Evolutionary conservation across 140 eudicot genomes (phyloP), one percentile per base, ranked within the genome.

Genomic region (Cichorium intybus): DNA sequence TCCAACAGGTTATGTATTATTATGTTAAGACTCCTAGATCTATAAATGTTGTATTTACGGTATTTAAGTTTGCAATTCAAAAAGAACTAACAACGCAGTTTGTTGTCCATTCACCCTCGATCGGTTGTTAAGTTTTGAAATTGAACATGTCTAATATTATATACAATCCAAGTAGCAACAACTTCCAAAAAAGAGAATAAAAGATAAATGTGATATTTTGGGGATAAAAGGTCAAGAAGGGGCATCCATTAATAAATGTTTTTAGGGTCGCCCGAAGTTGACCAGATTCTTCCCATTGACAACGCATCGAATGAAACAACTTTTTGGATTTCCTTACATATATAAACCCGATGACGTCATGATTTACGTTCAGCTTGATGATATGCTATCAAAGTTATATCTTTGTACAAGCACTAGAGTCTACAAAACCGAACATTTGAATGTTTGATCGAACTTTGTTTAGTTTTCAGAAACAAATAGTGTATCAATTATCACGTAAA

Each of bases 231-330:
- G 72, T 64, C 72, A 73, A 73, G 39, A 73, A 63, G 23, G 35
- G 78, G 66, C 53, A 73, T 55, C 67, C 4, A 54, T 62, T 11
- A 10, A 3, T 63, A 22, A 14, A 15, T 29, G 31, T 37, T 54
- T 54, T 72, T 55, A 41, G 21, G 66, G 60, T 15, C 12, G 56
- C 56, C 66, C 60, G 51, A 73, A 64, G 64, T 64, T 73, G 78
- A 55, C 65, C 56, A 64, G 22, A 27, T 56, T 16, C 29, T 62
- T 10, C 63, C 49, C 7, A 21, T 35, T 34, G 8, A 26, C 11
- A 24, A 27, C 57, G 22, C 29, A 55, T 58, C 49, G 35, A 37
- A 62, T 53, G 27, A 59, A 33, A 60, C 62, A 60, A 48, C 18
- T 31, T 35, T 5, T 52, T 47, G 75, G 60, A 58, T 68, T 53